These are phyloP conservation scores for Gonapodya sp. DNA, from an alignment of 192 early-diverging fungal species.

Conservation along the genomic window DNA sequence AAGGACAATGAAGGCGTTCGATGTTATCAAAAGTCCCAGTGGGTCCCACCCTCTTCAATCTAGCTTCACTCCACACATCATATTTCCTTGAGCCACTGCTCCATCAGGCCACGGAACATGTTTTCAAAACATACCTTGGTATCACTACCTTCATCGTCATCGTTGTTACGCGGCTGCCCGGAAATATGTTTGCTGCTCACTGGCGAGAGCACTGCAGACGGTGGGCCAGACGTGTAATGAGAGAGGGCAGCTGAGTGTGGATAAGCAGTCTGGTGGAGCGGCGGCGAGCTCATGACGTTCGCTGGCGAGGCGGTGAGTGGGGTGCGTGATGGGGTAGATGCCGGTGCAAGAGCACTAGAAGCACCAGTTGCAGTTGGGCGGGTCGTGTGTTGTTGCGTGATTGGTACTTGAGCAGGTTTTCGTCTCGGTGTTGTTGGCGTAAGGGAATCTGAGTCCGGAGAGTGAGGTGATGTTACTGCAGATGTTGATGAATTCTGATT, in stretches of 20 bases:
- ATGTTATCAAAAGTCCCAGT: too few species aligned
- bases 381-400: background rate
- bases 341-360: background rate
- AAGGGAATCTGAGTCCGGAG: background rate
- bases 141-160: background rate
- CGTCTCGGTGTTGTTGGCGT: background rate
- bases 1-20: too few species aligned
- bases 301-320: background rate
- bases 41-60: too few species aligned
- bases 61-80: too few species aligned
- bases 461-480: background rate
- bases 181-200: background rate
- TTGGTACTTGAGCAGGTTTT: background rate
- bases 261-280: background rate
- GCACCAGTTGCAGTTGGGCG: background rate
- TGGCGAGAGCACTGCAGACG: background rate
- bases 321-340: background rate
- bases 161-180: background rate
- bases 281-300: too few species aligned
- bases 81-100: background rate
- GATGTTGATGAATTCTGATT: background rate
- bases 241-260: background rate
- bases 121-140: background rate
- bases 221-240: background rate
- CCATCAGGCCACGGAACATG: too few species aligned